Evolutionary conservation across 129 eudicot species (phyloP), one percentile per base, ranked within the genome.

Genomic region (Tagetes erecta): DNA sequence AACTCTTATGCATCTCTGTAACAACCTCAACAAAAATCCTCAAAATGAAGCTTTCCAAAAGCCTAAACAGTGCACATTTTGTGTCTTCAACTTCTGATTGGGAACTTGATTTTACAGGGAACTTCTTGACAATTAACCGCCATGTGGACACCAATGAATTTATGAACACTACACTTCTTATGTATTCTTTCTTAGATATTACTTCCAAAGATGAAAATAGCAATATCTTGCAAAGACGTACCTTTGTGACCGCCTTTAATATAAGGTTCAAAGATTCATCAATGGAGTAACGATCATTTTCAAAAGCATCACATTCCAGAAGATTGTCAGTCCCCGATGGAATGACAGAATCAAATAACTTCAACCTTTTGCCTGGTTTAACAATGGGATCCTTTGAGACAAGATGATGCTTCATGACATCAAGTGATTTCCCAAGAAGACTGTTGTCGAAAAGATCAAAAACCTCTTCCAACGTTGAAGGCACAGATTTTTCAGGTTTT

Each of bases 391-490:
- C 87, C 4, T 50, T 77, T 31, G 67, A 60, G 36, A 63, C 80
- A 51, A 91, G 74, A 83, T 85, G 78, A 46, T 49, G 68, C 38
- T n/a, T 75, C 72, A 84, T 75, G 84, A 95, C 74, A 8, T 62
- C 34, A 55, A 88, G 69, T 57, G 97, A 70, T 69, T 79, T 87
- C 31, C 89, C 91, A 72, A 95, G 92, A 84, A 95, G 90, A 83
- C 82, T 88, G 56, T 51, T 68, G 47, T 83, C 68, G 75, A 88
- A 49, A 78, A 83, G 50, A 73, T 78, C 59, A 68, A 73, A 73
- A 77, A 83, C 72, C 73, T 88, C 85, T 71, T 84, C 92, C 56
- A 76, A 44, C 68, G 90, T 85, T 70, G 73, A 77, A 64, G 83
- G 86, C 77, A 66, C 42, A 11, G 30, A 33, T 33, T 85, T 79